phyloP scores from a whole-genome alignment of 306 rosid species.

The Lathyrus oleraceus region DNA sequence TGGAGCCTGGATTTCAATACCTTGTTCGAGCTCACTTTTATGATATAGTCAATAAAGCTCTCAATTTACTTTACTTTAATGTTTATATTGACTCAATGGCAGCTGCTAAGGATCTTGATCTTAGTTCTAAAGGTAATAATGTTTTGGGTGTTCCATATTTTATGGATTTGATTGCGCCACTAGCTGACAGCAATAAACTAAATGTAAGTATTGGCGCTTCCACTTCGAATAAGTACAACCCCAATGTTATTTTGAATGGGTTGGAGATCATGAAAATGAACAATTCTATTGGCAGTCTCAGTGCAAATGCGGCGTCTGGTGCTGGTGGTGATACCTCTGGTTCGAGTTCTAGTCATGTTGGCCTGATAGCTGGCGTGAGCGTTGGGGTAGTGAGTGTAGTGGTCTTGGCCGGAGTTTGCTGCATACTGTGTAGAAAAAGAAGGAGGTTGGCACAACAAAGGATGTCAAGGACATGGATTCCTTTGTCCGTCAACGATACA shows the following conservation, averaged over 20 bases:
- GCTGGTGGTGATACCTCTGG: no score
- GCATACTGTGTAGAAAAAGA: conserved; percentile 56
- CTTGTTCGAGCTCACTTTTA: no score
- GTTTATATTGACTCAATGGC: no score
- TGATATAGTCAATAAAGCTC: no score
- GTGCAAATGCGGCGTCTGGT: no score
- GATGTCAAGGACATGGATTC: conserved; percentile 70
- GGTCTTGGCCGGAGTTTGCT: conserved; percentile 47
- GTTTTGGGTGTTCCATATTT: conserved; percentile 53
- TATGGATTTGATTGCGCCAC: conserved; percentile 54
- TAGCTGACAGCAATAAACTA: conserved; percentile 38
- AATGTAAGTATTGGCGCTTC: conserved; percentile 75
- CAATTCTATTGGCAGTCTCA: no score
- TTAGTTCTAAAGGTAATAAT: no score
- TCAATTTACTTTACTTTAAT: no score
- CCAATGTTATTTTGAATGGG: conserved; percentile 85
- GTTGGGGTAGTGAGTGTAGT: conserved; percentile 47
- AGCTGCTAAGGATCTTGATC: no score
- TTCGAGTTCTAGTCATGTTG: no score
- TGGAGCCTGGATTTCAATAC: conserved; percentile 71
- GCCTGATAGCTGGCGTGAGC: no score
- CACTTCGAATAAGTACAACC: conserved; percentile 7
- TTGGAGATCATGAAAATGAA: conserved; percentile 90
- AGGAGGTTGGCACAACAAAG: conserved; percentile 44
- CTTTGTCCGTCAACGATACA: conserved; percentile 57